These are phyloP conservation scores for Marasmius fiardii DNA, from an alignment of 1,284 basidiomycete species.

Conservation along the genomic window DNA sequence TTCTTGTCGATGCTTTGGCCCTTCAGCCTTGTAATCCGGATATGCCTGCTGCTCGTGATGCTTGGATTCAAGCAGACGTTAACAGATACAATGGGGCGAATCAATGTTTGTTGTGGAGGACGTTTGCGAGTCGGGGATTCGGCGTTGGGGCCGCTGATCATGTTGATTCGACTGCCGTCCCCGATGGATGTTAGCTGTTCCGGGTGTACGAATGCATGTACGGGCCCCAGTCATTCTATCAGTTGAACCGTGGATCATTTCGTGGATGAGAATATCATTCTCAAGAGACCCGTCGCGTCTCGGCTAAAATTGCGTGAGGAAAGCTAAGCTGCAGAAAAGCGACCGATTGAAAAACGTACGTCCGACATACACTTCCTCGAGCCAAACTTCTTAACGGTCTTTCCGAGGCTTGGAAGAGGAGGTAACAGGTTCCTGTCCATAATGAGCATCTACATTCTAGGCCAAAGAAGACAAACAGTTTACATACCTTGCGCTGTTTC, in stretches of 20 bases:
- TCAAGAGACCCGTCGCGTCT: constrained; percentile 35
- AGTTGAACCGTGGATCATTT: constrained; percentile 35
- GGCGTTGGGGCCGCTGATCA: constrained; percentile 25
- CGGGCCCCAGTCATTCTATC: constrained; percentile 41
- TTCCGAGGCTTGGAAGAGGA: background rate
- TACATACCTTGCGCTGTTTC: too few species aligned
- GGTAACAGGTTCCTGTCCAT: too few species aligned
- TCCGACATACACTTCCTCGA: constrained; percentile 21
- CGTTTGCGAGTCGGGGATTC: constrained; percentile 33
- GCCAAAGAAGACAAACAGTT: too few species aligned
- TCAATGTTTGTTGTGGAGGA: constrained; percentile 29
- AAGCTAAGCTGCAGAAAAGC: background rate
- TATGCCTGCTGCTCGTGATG: constrained; percentile 22
- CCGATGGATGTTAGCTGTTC: constrained; percentile 13
- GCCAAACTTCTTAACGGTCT: too few species aligned
- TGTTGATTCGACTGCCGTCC: background rate
- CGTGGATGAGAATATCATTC: constrained; percentile 35
- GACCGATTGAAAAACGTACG: constrained; percentile 28
- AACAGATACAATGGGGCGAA: constrained; percentile 32
- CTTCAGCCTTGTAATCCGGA: constrained; percentile 33
- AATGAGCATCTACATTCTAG: too few species aligned
- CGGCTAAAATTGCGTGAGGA: constrained; percentile 12
- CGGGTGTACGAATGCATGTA: too few species aligned
- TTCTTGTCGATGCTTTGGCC: constrained; percentile 27
- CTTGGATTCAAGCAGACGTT: constrained; percentile 31